Conservation (phyloP, 768 basidiomycete species). For the Multifurca ochricompacta region DNA sequence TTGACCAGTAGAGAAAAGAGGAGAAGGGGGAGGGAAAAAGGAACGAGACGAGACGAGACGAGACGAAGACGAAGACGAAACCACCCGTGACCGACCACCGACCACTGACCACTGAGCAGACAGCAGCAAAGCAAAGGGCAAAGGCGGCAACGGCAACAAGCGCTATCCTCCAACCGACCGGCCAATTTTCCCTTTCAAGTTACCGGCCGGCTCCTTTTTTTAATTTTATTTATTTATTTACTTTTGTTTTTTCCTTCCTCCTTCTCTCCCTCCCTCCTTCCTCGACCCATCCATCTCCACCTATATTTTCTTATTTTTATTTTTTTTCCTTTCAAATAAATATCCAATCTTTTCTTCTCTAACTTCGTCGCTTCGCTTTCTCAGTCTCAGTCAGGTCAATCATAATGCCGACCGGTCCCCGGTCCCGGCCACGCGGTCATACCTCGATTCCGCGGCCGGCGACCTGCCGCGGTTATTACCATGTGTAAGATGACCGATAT, state of each 20-base stretch:
- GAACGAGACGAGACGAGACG: not conserved
- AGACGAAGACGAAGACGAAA: not conserved
- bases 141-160: no score
- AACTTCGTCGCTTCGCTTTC: no score
- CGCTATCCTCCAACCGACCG: constrained; percentile 14
- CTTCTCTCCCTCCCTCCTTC: not conserved
- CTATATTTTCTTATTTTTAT: not conserved
- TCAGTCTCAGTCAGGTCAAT: no score
- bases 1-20: no score
- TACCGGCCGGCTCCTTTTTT: constrained; percentile 15
- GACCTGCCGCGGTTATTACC: constrained; percentile 3
- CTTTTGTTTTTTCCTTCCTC: no score
- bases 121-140: not conserved
- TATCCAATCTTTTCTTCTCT: no score
- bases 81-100: not conserved
- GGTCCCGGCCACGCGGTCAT: not conserved
- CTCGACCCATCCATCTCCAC: not conserved
- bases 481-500: constrained; percentile 3
- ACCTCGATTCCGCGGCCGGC: constrained; percentile 14
- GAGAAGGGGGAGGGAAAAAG: not conserved
- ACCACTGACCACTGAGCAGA: not conserved
- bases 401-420: not conserved
- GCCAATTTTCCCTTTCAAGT: constrained; percentile 21
- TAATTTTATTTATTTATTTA: no score
- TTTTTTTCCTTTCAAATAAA: no score